Base-by-base conservation (phyloP, 2,329 filamentous ascomycete genomes). In the Botrytis byssoidea region DNA sequence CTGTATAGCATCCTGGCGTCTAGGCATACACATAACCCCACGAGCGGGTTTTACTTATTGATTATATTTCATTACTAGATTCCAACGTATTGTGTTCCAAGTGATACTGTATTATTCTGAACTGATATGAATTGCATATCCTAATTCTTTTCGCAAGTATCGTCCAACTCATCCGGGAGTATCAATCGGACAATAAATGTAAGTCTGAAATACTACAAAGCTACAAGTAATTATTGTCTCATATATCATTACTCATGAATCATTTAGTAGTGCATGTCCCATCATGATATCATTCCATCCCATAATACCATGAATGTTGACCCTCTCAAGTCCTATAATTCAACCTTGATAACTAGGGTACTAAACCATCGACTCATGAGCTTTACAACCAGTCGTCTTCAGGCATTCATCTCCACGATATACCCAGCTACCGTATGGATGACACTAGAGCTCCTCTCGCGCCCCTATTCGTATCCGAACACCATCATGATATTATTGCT, bases 1-100 rank as follows among this genome's bases (percentile, higher is more conserved):
- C 48, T 57, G 48, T 69, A 69, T 32, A 69, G 66, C 66, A 69
- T 42, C 37, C 20, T 69, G 66, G 66, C 51, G 66, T 69, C 55
- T 44, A 44, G 66, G 66, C 37, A 69, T 57, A 57, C 25, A 68
- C 8, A 69, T 32, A 69, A 59, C n/a, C 37, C 48, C 29, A 20
- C 25, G 12, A 57, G 37, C 18, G 66, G 32, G 51, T 40, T 67
- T 48, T 29, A 63, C 46, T 55, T 67, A 20, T 67, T 57, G 48
- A 69, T 44, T 20, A 42, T 32, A 29, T 7, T 66, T 66, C n/a
- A 25, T 37, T 37, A 42, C 22, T 32, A 42, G 6, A 4, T 32
- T 68, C 32, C 37, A 7, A 7, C 37, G 14, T 16, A 9, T 18
- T 55, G 35, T 3, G 22, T 40, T 35, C 25, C 29, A n/a, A 4